Evolutionary conservation across 2,329 filamentous ascomycete genomes (phyloP), one percentile per base, ranked within the genome.

Genomic region (Scopulariopsis brevicaulis): DNA sequence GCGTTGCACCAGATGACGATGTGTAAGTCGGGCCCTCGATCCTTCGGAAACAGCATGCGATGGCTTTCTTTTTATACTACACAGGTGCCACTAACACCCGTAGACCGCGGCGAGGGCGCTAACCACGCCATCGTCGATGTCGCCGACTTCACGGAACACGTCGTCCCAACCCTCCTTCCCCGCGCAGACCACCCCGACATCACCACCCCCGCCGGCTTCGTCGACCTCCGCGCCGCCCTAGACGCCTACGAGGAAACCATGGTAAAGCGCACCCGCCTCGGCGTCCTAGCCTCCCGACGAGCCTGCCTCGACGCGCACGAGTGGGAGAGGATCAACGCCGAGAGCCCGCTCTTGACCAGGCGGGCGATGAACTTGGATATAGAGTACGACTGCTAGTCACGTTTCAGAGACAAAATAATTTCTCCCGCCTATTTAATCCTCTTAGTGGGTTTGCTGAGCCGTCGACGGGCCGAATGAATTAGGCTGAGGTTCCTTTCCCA

Each of bases 1-100:
- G 75, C 80, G 0, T 70, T 81, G 3, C 80, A 84, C 64, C 73
- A 77, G 0, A 83, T 83, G 80, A 76, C 77, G 0, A 83, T 83
- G 80, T 83, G 78, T 83, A 73, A 66, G 78, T 67, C n/a, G 18
- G 10, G 8, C n/a, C 46, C n/a, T 1, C 18, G 15, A 15, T n/a
- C 18, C 15, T 7, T 3, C 1, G 18, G n/a, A n/a, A 8, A 46
- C n/a, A 15, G 2, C 2, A n/a, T 15, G 15, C 24, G 54, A 50
- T 7, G 1, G 0, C 0, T 1, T 28, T n/a, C 24, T n/a, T n/a
- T 14, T 37, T 37, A 10, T 3, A 20, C 43, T 20, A 20, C 4
- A 14, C 46, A 50, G 20, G 12, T 10, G n/a, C n/a, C 20, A 50
- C 20, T 50, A 8, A 8, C 46, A 22, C 12, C 11, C 35, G 35